These are phyloP conservation scores for Coemansia sp. DNA, from an alignment of 371 early-diverging fungal species.

Conservation along the genomic window DNA sequence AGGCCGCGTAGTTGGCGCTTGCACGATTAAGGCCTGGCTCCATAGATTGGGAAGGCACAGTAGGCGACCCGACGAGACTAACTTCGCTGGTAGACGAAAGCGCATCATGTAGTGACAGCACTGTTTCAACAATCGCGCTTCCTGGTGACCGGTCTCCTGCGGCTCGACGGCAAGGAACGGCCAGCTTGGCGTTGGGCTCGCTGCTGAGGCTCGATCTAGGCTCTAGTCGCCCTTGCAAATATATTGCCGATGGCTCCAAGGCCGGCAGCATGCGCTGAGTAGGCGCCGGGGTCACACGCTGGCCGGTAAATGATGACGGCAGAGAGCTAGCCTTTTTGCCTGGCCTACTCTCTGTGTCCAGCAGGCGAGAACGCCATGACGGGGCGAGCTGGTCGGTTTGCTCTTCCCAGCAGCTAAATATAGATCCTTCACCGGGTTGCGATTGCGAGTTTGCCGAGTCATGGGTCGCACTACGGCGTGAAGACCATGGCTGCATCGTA, in stretches of 20 bases:
- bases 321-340: conserved; percentile 4
- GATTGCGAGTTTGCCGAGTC: not conserved
- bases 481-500: conserved; percentile 5
- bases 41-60: not conserved
- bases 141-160: not conserved
- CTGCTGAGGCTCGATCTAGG: not conserved
- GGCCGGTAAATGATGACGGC: not conserved
- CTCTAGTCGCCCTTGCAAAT: conserved; percentile 1
- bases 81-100: not conserved
- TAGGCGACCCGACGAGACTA: not conserved
- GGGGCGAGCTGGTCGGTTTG: not conserved
- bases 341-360: not conserved
- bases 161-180: not conserved
- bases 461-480: not conserved
- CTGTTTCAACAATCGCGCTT: not conserved
- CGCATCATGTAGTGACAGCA: not conserved
- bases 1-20: not conserved
- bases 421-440: not conserved
- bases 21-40: not conserved
- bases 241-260: not conserved
- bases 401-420: not conserved
- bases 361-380: not conserved
- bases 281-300: not conserved
- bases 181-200: not conserved
- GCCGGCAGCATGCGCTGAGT: too few species aligned